These are phyloP conservation scores for Dendryphion nanum DNA, from an alignment of 2,329 filamentous ascomycete genomes.

Conservation along the genomic window DNA sequence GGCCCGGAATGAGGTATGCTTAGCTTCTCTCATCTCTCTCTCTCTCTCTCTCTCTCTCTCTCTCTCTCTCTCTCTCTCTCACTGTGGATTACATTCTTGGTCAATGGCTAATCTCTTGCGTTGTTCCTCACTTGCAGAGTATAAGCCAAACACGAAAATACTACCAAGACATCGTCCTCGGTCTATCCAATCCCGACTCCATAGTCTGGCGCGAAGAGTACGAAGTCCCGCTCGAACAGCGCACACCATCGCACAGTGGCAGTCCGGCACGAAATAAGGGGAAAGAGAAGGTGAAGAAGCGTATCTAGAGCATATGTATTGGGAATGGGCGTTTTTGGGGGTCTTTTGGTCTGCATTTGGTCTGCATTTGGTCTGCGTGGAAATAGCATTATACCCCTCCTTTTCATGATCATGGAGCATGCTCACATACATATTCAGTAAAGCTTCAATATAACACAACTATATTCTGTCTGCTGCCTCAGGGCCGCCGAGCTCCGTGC, in stretches of 20 bases:
- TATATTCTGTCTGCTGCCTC: too few species aligned
- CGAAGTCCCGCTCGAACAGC: slow-evolving; percentile 10
- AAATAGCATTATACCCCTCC: too few species aligned
- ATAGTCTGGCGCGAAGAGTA: slow-evolving; percentile 18
- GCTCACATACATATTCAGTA: too few species aligned
- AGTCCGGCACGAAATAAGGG: slow-evolving; percentile 1
- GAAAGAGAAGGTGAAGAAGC: slow-evolving; percentile 6
- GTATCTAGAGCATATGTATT: not conserved
- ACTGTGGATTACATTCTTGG: not conserved
- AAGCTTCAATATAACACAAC: too few species aligned
- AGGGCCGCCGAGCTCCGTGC: too few species aligned
- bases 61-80: not conserved
- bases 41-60: not conserved
- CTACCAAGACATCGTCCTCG: slow-evolving; percentile 30
- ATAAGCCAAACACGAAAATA: slow-evolving; percentile 19
- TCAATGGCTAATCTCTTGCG: not conserved
- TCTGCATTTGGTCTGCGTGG: too few species aligned
- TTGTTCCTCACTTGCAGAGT: slow-evolving; percentile 15
- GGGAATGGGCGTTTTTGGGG: not conserved
- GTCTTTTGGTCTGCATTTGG: not conserved
- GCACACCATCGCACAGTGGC: slow-evolving; percentile 1
- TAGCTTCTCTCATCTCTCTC: not conserved
- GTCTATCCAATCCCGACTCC: slow-evolving; percentile 12
- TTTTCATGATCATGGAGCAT: too few species aligned
- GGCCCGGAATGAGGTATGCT: slow-evolving; percentile 34